phyloP scores from a whole-genome alignment of 495 filamentous ascomycete genomes.

The Margaritispora aquatica region DNA sequence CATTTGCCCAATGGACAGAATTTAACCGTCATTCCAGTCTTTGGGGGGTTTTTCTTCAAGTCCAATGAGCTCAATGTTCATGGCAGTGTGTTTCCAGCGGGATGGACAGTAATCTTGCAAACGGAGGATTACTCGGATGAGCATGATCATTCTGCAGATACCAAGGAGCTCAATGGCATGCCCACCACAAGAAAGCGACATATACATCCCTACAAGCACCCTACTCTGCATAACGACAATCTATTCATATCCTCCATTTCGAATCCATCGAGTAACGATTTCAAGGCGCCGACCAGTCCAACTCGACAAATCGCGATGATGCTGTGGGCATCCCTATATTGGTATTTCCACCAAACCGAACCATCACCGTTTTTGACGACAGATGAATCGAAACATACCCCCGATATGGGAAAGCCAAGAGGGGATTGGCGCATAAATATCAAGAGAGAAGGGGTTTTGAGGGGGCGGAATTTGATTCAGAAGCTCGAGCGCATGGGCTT shows the following conservation, averaged over 20 bases:
- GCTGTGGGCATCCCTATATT: conserved; percentile 90
- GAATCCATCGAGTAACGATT: conserved; percentile 70
- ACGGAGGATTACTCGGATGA: conserved; percentile 52
- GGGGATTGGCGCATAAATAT: conserved; percentile 88
- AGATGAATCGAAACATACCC: conserved; percentile 56
- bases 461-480: conserved; percentile 72
- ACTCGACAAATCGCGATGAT: conserved; percentile 90
- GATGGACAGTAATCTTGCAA: conserved; percentile 83
- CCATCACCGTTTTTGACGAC: conserved; percentile 51
- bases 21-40: conserved; percentile 73
- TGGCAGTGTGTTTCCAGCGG: conserved; percentile 67
- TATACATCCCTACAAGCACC: conserved; percentile 59
- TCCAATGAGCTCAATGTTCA: conserved; percentile 63
- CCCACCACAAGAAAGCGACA: conserved; percentile 29
- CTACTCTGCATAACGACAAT: conserved; percentile 70
- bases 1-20: conserved; percentile 83
- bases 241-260: conserved; percentile 89
- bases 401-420: conserved; percentile 61
- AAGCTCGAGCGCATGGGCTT: conserved; percentile 93
- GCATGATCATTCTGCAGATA: conserved; percentile 21
- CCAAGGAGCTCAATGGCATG: conserved; percentile 19
- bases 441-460: conserved; percentile 78
- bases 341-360: conserved; percentile 87
- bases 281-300: conserved; percentile 69
- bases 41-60: conserved; percentile 85